Percentiles rank a stretch among this genome's conserved stretches.
phyloP scores from a whole-genome alignment of 176 grass and related monocot genomes.

The Paspalum vaginatum region DNA sequence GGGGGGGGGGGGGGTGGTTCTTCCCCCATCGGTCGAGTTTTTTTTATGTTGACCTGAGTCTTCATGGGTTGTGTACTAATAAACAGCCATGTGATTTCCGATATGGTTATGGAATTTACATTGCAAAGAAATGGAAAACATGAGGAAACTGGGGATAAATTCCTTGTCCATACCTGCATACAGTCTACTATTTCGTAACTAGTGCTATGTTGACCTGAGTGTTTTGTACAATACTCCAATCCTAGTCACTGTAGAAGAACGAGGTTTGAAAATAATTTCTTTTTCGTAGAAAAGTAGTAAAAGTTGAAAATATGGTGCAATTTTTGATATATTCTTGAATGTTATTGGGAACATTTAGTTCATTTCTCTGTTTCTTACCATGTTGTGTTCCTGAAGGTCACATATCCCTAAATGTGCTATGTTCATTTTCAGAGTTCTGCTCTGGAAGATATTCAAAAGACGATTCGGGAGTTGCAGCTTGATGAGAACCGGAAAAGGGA shows the following conservation, averaged over 20 bases:
- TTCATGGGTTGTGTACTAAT: not conserved
- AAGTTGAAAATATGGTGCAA: not conserved
- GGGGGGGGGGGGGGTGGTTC: no score
- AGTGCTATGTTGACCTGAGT: not conserved
- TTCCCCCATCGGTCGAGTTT: no score
- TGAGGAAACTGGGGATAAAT: not conserved
- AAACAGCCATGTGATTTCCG: not conserved
- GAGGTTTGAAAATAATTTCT: conserved; percentile 2
- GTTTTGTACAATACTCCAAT: not conserved
- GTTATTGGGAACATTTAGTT: not conserved
- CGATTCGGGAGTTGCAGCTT: conserved; percentile 74
- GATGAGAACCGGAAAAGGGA: conserved; percentile 88
- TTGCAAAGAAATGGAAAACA: not conserved
- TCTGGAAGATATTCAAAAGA: conserved; percentile 78
- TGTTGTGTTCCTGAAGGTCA: conserved; percentile 3
- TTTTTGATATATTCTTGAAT: conserved; percentile 15
- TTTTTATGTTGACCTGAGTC: not conserved
- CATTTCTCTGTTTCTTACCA: conserved; percentile 11
- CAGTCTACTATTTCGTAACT: not conserved
- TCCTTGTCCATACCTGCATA: not conserved
- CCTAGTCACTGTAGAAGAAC: not conserved
- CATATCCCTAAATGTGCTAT: not conserved
- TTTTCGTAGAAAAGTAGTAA: conserved; percentile 4
- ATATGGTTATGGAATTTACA: not conserved
- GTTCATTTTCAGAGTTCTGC: conserved; percentile 65